Evolutionary conservation across 768 basidiomycete species (phyloP).

Genomic region (Clavaria fumosa): DNA sequence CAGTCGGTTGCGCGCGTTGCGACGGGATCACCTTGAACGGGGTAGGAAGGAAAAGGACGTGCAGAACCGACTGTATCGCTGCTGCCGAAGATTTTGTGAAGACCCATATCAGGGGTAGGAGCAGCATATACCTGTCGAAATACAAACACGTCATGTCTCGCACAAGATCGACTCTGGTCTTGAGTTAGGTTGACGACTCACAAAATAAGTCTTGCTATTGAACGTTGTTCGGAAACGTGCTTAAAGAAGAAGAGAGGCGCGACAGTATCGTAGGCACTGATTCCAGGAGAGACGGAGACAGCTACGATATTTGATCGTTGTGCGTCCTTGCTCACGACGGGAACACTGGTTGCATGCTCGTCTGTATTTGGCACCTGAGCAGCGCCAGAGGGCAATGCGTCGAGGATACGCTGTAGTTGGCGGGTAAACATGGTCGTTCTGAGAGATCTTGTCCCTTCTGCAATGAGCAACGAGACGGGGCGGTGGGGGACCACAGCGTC

Average conservation of each 20-base stretch:
- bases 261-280: slow-evolving; percentile 57
- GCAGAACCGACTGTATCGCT: slow-evolving; percentile 63
- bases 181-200: slow-evolving; percentile 14
- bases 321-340: slow-evolving; percentile 26
- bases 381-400: slow-evolving; percentile 62
- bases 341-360: slow-evolving; percentile 8
- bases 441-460: slow-evolving; percentile 51
- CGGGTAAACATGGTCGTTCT: slow-evolving; percentile 48
- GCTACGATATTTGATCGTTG: slow-evolving; percentile 65
- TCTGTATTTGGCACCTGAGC: slow-evolving; percentile 25
- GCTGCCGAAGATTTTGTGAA: slow-evolving; percentile 51
- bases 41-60: slow-evolving; percentile 68
- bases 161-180: too few relatives aligned
- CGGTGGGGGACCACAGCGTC: slow-evolving; percentile 16
- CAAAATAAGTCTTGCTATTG: slow-evolving; percentile 29
- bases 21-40: slow-evolving; percentile 44
- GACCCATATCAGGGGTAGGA: slow-evolving; percentile 53
- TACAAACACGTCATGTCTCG: background rate
- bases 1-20: slow-evolving; percentile 2
- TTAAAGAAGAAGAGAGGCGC: slow-evolving; percentile 41
- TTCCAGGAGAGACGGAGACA: slow-evolving; percentile 59
- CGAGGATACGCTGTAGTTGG: slow-evolving; percentile 74
- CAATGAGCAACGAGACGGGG: slow-evolving; percentile 27
- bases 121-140: slow-evolving; percentile 35
- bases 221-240: slow-evolving; percentile 33